These are phyloP conservation scores for Strobilomyces echinocephalus DNA, from an alignment of 768 basidiomycete species.

Conservation along the genomic window DNA sequence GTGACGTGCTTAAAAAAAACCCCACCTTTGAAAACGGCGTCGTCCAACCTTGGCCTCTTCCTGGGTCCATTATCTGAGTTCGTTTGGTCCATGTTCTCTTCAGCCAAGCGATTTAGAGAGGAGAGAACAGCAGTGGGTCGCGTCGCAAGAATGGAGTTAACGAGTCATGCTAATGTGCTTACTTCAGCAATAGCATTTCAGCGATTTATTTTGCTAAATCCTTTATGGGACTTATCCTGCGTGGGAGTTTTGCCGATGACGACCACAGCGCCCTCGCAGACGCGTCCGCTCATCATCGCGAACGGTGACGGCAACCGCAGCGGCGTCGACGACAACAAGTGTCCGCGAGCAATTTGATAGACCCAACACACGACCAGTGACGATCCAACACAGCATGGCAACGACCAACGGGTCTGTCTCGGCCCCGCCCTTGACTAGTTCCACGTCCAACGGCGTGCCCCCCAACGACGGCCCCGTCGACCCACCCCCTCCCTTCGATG, in stretches of 20 bases:
- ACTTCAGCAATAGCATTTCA: no score
- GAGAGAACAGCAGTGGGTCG: constrained; percentile 76
- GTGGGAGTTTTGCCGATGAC: constrained; percentile 15
- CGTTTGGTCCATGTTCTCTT: constrained; percentile 74
- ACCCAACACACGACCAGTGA: neutral
- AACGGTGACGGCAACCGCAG: constrained; percentile 18
- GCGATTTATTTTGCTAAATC: constrained; percentile 6
- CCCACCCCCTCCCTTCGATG: constrained; percentile 53
- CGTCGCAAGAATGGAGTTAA: constrained; percentile 12
- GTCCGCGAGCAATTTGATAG: neutral
- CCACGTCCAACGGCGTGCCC: constrained; percentile 27
- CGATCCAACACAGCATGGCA: constrained; percentile 16
- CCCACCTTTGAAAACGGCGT: constrained; percentile 88
- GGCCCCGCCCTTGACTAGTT: constrained; percentile 26
- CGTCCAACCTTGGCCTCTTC: constrained; percentile 61
- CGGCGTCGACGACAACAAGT: constrained; percentile 7
- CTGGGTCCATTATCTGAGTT: constrained; percentile 42
- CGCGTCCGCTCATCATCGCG: constrained; percentile 25
- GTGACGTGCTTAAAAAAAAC: constrained; percentile 8
- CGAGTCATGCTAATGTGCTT: no score
- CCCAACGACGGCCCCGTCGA: constrained; percentile 32
- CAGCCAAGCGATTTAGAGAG: constrained; percentile 84
- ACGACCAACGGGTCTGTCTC: constrained; percentile 21
- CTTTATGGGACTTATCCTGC: constrained; percentile 11
- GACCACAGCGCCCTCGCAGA: constrained; percentile 4